A percentile compares a stretch with the other conserved stretches of the same genome.
phyloP scores from a whole-genome alignment of 202 grass and related monocot species.

The Cymbopogon flexuosus region DNA sequence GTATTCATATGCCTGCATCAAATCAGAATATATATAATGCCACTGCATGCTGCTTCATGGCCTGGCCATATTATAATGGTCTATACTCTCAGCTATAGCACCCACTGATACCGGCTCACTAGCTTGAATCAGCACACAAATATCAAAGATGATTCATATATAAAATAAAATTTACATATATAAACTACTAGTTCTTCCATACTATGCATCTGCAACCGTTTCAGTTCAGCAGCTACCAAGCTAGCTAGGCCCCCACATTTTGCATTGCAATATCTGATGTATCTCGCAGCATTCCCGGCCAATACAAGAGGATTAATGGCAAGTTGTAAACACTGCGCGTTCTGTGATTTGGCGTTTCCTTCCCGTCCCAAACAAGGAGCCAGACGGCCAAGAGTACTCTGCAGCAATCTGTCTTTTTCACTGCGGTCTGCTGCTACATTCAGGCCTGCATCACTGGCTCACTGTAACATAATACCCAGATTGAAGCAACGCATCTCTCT shows the following conservation, averaged over 20 bases:
- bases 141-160: background rate
- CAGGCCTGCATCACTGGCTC: slow-evolving; percentile 25
- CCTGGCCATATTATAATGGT: background rate
- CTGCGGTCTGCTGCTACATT: background rate
- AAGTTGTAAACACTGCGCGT: background rate
- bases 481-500: slow-evolving; percentile 5
- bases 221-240: background rate
- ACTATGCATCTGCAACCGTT: background rate
- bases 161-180: background rate
- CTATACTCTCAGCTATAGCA: background rate
- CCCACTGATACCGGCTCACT: background rate
- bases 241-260: background rate
- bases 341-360: slow-evolving; percentile 17
- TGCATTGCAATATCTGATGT: background rate
- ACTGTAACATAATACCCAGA: slow-evolving; percentile 44
- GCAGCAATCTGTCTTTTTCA: slow-evolving; percentile 26
- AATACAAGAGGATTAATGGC: background rate
- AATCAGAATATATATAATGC: background rate
- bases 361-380: background rate
- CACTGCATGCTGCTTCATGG: slow-evolving; percentile 1
- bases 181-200: background rate
- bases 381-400: slow-evolving; percentile 4
- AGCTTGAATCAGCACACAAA: background rate
- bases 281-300: background rate
- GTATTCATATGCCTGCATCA: background rate